Percentiles rank a stretch among this genome's conserved stretches.
Conservation (phyloP, 176 grass and related monocot species). For the Zea luxurians region DNA sequence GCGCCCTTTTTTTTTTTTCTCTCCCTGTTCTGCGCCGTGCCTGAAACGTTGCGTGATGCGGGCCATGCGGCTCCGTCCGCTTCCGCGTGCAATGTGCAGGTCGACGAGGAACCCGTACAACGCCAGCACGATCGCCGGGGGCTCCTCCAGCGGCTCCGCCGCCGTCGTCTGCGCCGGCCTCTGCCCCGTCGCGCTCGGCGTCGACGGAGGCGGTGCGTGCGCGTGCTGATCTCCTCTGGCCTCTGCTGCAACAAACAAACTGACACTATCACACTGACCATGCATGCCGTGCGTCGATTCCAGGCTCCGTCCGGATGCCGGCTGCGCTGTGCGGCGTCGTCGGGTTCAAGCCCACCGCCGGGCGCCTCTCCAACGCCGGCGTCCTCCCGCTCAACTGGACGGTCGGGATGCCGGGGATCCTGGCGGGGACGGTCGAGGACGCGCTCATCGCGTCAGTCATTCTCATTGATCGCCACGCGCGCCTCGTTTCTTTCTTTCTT, state of each 20-base stretch:
- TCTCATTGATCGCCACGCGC: not conserved
- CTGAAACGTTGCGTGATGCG: too few relatives aligned
- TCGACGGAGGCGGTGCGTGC: slow-evolving; percentile 79
- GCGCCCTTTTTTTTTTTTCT: too few relatives aligned
- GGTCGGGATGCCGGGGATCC: slow-evolving; percentile 90
- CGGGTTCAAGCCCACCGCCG: slow-evolving; percentile 89
- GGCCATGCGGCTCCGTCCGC: too few relatives aligned
- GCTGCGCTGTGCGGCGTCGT: slow-evolving; percentile 88
- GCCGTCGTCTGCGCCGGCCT: slow-evolving; percentile 88
- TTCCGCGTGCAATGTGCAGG: slow-evolving; percentile 30
- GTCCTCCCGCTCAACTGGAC: slow-evolving; percentile 93
- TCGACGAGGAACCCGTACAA: slow-evolving; percentile 86
- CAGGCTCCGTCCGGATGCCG: slow-evolving; percentile 87
- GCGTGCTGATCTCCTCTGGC: too few relatives aligned
- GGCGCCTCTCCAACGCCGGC: slow-evolving; percentile 75
- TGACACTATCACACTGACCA: not conserved
- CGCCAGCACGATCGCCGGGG: slow-evolving; percentile 63
- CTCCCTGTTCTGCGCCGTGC: too few relatives aligned
- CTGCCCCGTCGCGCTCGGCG: slow-evolving; percentile 90
- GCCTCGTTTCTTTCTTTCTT: not conserved
- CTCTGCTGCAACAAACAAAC: not conserved
- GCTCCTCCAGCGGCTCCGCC: slow-evolving; percentile 92
- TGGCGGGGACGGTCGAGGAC: slow-evolving; percentile 91
- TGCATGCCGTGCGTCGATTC: not conserved
- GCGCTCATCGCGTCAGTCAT: slow-evolving; percentile 70